Base-by-base conservation (phyloP, 352 stramenopile genomes). In the Phytophthora meadii region DNA sequence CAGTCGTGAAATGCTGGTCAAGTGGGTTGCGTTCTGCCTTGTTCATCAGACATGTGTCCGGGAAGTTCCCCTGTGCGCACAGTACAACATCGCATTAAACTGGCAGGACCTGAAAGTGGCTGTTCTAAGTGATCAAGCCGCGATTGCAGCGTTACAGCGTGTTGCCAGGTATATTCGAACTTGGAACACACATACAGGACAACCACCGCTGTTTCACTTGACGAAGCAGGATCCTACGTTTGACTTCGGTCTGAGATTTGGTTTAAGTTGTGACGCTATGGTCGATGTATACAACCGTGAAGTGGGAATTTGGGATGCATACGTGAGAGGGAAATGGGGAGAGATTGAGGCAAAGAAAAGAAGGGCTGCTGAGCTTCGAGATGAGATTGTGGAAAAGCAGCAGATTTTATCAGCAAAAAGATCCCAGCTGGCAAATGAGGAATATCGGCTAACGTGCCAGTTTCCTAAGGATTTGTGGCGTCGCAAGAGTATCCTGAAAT, bases 21-120 rank as follows among this genome's bases (percentile, higher is more conserved):
- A 72, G 14, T 87, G 80, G 75, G 67, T 75, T 40, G 62, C 72
- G 0, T 87, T 82, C 57, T 82, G 75, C 28, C 48, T 87, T 1
- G 70, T 58, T 11, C 79, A 88, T 53, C 67, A 74, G 24, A 36
- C 32, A 47, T 76, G 64, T 19, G 51, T 54, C 0, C 2, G 19
- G 0, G 40, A 61, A 42, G 53, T 66, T 1, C 42, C 32, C 15
- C 9, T 76, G 17, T 55, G 76, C 2, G 27, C 30, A 0, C n/a
- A 75, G n/a, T 88, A 81, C 36, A 70, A 74, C 5, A 82, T 83
- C n/a, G 64, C 77, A 7, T 51, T 88, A 1, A 12, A 72, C 2
- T 88, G 76, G 75, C 17, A 50, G 19, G 41, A 81, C 15, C 62
- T 88, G 0, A 64, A 76, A n/a, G 45, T 76, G 4, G 60, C 63